Evolutionary conservation across 768 basidiomycete genomes (phyloP), one percentile per base, ranked within the genome.

Genomic region (Boletus vermiculosoides): DNA sequence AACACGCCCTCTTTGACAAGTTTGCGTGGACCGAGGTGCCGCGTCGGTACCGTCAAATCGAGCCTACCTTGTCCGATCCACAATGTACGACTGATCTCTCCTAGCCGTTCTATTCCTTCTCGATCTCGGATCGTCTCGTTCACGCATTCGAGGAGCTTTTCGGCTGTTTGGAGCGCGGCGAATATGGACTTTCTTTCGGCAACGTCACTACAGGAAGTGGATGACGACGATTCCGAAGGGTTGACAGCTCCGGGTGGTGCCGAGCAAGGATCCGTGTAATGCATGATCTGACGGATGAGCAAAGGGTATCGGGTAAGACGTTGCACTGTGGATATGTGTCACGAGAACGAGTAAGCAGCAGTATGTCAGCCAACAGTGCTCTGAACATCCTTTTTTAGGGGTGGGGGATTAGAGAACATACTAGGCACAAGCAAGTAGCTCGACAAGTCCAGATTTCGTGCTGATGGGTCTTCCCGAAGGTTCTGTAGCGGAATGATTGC

Each of bases 281-380:
- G 81, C 25, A 92, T 69, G 60, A 97, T 90, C 73, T 92, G 90
- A 52, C 86, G 85, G 61, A 98, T 86, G 33, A 98, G 79, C 0
- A 99, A 78, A 0, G 96, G 96, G 68, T 98, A 99, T 55, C 93
- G 81, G 0, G 96, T 97, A 54, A 98, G 86, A 10, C 96, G 86
- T 84, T 97, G 94, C 94, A 95, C 92, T 94, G 58, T 30, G 48
- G 46, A 58, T 20, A 41, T 16, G 34, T 2, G 8, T 33, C 15
- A 36, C 10, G 10, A 31, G 31, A 18, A n/a, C 23, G 40, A 20
- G 33, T 41, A 34, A 40, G 16, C n/a, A 30, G 7, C 9, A 16
- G 28, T 2, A 34, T 22, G 28, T 52, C 34, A 44, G 34, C 10
- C 20, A 22, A 37, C 16, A 5, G 33, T 30, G 18, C 36, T 16